Percentiles rank a stretch among this genome's conserved stretches.
Conservation (phyloP, 805 yeast genomes). For the Wickerhamomyces alni region DNA sequence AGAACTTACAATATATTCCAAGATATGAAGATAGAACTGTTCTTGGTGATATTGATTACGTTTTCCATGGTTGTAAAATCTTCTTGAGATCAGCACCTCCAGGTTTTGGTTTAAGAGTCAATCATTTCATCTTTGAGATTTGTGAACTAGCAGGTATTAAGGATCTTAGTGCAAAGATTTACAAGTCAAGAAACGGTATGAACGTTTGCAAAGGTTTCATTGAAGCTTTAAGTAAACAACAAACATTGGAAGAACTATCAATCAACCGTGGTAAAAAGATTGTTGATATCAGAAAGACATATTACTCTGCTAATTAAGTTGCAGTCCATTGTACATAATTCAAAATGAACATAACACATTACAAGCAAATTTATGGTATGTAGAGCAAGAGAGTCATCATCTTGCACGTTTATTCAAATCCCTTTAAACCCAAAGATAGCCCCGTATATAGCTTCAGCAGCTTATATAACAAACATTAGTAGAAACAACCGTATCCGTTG, state of each 20-base stretch:
- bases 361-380: too few relatives aligned
- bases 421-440: too few relatives aligned
- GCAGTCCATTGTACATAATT: not conserved
- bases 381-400: too few relatives aligned
- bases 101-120: constrained; percentile 90
- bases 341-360: not conserved
- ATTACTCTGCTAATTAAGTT: constrained; percentile 50
- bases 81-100: constrained; percentile 83
- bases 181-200: constrained; percentile 90
- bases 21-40: constrained; percentile 90
- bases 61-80: constrained; percentile 82
- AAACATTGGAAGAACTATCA: constrained; percentile 82
- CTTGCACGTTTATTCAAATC: too few relatives aligned
- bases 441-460: too few relatives aligned
- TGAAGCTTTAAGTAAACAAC: constrained; percentile 79
- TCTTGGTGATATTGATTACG: constrained; percentile 73
- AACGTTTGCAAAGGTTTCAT: constrained; percentile 86
- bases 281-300: constrained; percentile 86
- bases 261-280: constrained; percentile 90
- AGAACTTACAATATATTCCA: constrained; percentile 74
- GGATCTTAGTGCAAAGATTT: constrained; percentile 87
- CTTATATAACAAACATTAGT: too few relatives aligned
- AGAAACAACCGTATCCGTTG: too few relatives aligned
- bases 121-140: constrained; percentile 83
- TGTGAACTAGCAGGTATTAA: constrained; percentile 92